Conservation (phyloP, 2,329 filamentous ascomycete species). For the Fusarium equiseti region DNA sequence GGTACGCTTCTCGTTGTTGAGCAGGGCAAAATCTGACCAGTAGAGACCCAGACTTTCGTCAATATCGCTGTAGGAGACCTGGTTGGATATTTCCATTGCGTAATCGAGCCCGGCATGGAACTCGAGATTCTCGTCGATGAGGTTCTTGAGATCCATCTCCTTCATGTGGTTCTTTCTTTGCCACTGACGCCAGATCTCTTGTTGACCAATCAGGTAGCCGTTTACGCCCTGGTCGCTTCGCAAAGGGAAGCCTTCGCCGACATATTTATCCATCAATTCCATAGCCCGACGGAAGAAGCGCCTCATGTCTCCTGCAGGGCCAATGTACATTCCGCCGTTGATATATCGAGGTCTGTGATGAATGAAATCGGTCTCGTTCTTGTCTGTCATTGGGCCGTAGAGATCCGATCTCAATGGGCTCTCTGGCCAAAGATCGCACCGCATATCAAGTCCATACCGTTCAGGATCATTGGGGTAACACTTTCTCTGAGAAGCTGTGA, state of each 20-base stretch:
- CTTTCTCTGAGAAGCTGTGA: neutral
- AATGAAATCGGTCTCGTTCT: neutral
- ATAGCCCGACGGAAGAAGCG: conserved; percentile 3
- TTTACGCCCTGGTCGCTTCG: conserved; percentile 10
- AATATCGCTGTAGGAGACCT: neutral
- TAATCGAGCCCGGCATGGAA: neutral
- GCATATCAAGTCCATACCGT: neutral
- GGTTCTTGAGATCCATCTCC: accelerated
- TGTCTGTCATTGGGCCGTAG: neutral
- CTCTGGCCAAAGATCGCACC: neutral
- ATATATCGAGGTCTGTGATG: neutral
- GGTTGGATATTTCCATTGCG: neutral
- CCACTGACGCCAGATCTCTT: conserved; percentile 9
- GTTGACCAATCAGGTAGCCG: neutral
- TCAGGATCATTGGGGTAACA: neutral
- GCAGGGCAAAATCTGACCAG: neutral
- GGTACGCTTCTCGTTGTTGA: neutral
- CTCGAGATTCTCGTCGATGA: neutral
- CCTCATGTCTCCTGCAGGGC: conserved; percentile 22
- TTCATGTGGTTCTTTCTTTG: neutral
- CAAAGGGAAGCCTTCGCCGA: neutral
- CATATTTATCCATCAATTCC: neutral
- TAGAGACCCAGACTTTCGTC: neutral
- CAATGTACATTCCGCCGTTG: conserved; percentile 14
- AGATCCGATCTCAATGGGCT: neutral